A percentile compares a stretch with the other conserved stretches of the same genome.
phyloP scores from a whole-genome alignment of 345 rosid genomes.

The Eucalyptus paniculata region DNA sequence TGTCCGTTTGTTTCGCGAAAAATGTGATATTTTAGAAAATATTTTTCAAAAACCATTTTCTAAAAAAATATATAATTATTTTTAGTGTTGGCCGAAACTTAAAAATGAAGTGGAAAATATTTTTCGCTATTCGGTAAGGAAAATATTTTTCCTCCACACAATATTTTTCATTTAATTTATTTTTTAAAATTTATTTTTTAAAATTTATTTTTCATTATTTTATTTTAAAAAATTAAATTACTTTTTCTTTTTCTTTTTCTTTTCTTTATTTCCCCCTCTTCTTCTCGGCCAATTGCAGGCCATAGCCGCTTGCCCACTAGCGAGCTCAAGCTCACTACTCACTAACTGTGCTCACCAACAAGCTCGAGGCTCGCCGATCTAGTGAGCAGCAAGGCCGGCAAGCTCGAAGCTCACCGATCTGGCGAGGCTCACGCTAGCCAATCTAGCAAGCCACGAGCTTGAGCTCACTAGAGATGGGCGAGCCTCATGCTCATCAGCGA shows the following conservation, averaged over 20 bases:
- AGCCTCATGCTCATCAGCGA: accelerated
- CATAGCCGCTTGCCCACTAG: accelerated
- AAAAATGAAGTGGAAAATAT: no score
- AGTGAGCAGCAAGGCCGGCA: accelerated
- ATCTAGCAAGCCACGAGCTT: accelerated
- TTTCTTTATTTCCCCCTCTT: no score
- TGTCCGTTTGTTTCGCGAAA: accelerated
- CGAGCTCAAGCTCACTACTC: accelerated
- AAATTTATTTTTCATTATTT: no score
- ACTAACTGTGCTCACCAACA: accelerated
- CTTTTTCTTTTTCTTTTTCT: no score
- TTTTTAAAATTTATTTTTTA: no score
- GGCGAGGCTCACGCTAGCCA: accelerated
- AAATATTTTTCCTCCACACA: no score
- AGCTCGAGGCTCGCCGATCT: accelerated
- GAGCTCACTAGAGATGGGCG: accelerated
- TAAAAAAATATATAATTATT: no score
- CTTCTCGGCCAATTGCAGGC: accelerated
- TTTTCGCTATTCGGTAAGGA: accelerated
- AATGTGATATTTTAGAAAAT: accelerated
- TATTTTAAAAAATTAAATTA: no score
- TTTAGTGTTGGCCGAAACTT: no score
- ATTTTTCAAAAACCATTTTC: no score
- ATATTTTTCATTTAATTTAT: no score
- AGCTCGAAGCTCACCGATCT: accelerated